Conservation (phyloP, 345 rosid species). For the Orychophragmus violaceus region DNA sequence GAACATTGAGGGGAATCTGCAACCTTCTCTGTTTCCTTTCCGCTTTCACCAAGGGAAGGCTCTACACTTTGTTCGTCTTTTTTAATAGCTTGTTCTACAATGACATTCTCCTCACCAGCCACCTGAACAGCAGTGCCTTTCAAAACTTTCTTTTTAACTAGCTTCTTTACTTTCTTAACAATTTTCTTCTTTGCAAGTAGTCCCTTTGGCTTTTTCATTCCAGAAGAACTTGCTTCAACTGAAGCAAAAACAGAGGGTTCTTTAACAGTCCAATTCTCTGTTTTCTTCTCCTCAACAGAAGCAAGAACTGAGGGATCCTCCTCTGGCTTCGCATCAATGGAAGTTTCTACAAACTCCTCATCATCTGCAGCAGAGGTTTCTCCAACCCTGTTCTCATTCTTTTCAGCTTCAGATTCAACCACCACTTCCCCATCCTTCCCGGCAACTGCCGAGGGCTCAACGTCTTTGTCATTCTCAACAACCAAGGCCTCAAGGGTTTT, state of each 20-base stretch:
- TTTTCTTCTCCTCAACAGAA: background rate
- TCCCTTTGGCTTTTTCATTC: background rate
- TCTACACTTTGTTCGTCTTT: slow-evolving; percentile 1
- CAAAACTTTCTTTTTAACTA: background rate
- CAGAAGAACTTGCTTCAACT: slow-evolving; percentile 15
- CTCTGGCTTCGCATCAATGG: background rate
- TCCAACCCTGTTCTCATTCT: background rate
- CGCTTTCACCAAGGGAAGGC: slow-evolving; percentile 11
- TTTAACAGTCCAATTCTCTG: background rate
- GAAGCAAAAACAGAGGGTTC: background rate
- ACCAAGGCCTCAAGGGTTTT: background rate
- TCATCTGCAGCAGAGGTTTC: slow-evolving; percentile 4
- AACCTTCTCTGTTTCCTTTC: slow-evolving; percentile 12
- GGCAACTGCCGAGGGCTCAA: background rate
- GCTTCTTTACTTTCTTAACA: slow-evolving; percentile 10
- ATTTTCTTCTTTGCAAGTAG: background rate
- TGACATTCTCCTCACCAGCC: slow-evolving; percentile 12
- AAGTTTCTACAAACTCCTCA: background rate
- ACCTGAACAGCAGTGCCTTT: slow-evolving; percentile 11
- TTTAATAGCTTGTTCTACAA: slow-evolving; percentile 2
- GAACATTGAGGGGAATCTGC: slow-evolving; percentile 6
- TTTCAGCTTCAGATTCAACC: background rate
- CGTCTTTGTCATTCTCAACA: background rate
- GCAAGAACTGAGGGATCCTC: background rate
- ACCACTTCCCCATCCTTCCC: background rate